Base-by-base conservation (phyloP, 495 filamentous ascomycete species). In the Hypoxylon lienhwacheense region DNA sequence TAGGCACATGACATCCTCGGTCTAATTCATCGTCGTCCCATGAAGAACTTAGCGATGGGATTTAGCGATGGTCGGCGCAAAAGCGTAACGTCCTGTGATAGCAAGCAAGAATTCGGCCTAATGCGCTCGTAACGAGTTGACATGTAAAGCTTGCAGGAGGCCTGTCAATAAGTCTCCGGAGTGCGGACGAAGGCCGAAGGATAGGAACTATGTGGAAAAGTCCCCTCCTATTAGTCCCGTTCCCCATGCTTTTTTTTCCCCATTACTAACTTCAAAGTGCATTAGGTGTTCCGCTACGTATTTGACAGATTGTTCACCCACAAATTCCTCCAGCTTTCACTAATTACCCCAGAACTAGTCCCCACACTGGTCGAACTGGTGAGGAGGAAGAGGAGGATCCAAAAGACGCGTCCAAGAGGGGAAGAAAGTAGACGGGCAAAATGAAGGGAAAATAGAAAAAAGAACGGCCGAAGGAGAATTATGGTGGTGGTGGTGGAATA, bases 221-320 rank as follows among this genome's bases (percentile, higher is more conserved):
- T 15, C 26, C 33, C 43, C 25, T 21, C 25, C 24, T 26, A 8
- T 26, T 26, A n/a, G 20, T 40, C 33, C 45, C 45, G 2, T 7
- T 36, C 43, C 45, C 52, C 52, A 42, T 55, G 48, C 44, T 49
- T 17, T 17, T 36, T 5, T 47, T 47, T 42, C 54, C 47, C 47
- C 47, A 34, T 58, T 20, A 16, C 20, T 21, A 14, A n/a, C n/a
- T n/a, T n/a, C n/a, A n/a, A n/a, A n/a, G n/a, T n/a, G n/a, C n/a
- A n/a, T n/a, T n/a, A n/a, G n/a, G n/a, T n/a, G n/a, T n/a, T n/a
- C n/a, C n/a, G n/a, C n/a, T n/a, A n/a, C n/a, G n/a, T n/a, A 26
- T 31, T 32, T 43, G 41, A 51, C 47, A 3, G 3, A 47, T 43
- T 59, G n/a, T 28, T 43, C 44, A 43, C 47, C 40, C 31, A n/a